Evolutionary conservation across 495 filamentous ascomycete genomes (phyloP).

Genomic region (Hyaloscypha bicolor): DNA sequence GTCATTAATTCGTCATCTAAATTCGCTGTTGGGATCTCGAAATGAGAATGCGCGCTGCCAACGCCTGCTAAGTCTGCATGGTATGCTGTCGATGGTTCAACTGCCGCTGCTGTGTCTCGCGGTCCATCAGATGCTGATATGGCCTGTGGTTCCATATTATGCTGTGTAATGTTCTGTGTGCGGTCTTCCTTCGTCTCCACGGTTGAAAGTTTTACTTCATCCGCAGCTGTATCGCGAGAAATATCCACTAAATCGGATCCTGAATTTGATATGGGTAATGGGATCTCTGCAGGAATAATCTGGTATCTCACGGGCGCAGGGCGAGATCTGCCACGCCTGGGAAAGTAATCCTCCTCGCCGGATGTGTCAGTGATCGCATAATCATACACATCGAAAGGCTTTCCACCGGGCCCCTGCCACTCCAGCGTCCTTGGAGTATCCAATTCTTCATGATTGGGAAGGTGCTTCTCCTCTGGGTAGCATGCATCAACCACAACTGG

Average conservation of each 20-base stretch:
- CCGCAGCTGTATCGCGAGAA: conserved; percentile 1
- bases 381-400: conserved; percentile 22
- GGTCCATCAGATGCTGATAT: conserved; percentile 16
- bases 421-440: not conserved
- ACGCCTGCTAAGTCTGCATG: conserved; percentile 27
- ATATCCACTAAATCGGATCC: conserved; percentile 21
- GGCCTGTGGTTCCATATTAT: conserved; percentile 24
- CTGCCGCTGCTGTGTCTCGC: conserved; percentile 29
- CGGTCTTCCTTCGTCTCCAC: not conserved
- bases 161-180: conserved; percentile 5
- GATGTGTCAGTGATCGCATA: conserved; percentile 30
- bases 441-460: conserved; percentile 9
- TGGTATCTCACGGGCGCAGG: conserved; percentile 7
- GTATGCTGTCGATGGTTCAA: conserved; percentile 9
- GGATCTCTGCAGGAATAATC: conserved; percentile 18
- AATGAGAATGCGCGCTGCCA: conserved; percentile 22
- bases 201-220: not conserved
- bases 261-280: conserved; percentile 24
- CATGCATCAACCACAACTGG: conserved; percentile 30
- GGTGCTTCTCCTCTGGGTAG: conserved; percentile 12
- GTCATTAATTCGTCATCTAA: conserved; percentile 34
- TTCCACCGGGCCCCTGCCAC: not conserved
- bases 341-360: conserved; percentile 28
- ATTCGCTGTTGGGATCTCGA: conserved; percentile 12
- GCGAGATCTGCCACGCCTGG: conserved; percentile 30